Evolutionary conservation across 2,329 filamentous ascomycete species (phyloP), one percentile per base, ranked within the genome.

Genomic region (Diaporthe ilicicola): DNA sequence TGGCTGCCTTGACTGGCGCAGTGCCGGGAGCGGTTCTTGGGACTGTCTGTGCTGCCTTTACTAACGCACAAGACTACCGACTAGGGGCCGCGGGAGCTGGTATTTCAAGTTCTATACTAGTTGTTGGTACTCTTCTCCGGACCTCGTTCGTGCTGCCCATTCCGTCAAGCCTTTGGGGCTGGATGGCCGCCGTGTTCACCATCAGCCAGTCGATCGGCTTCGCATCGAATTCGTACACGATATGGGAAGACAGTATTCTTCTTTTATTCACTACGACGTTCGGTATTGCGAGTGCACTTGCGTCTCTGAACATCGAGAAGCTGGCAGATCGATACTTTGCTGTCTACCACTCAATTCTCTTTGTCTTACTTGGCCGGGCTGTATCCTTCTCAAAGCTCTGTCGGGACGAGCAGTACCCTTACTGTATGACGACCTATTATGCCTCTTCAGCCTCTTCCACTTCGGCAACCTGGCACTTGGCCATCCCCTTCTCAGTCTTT

Each of bases 351-450:
- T 96, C 96, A 0, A 80, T 95, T 24, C 84, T 94, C 1, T 98
- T 99, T 78, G 86, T 96, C 70, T 79, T 94, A 6, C 87, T 98
- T 15, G 92, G 92, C 17, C 91, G 95, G 67, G 68, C 95, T 3
- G 92, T 94, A 0, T 97, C 95, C 1, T 91, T 95, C 75, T 98
- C 96, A 12, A 93, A 94, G 75, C 90, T 99, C 24, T 99, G 96
- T 79, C 92, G 96, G 70, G 96, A 99, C 81, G 96, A 99, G 83
- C 96, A 99, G 83, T 98, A 98, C 94, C 96, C 96, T 0, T 97
- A 92, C 83, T 99, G 96, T 84, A 90, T 89, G 67, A 97, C 95
- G 2, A 98, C 96, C 0, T 99, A 98, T 84, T 99, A 99, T 79
- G 92, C 94, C 5, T 98, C 95, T 0, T 89, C 92, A 12, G 93